Evolutionary conservation across 2,329 filamentous ascomycete species (phyloP).

Genomic region (Diplocarpon rosae): DNA sequence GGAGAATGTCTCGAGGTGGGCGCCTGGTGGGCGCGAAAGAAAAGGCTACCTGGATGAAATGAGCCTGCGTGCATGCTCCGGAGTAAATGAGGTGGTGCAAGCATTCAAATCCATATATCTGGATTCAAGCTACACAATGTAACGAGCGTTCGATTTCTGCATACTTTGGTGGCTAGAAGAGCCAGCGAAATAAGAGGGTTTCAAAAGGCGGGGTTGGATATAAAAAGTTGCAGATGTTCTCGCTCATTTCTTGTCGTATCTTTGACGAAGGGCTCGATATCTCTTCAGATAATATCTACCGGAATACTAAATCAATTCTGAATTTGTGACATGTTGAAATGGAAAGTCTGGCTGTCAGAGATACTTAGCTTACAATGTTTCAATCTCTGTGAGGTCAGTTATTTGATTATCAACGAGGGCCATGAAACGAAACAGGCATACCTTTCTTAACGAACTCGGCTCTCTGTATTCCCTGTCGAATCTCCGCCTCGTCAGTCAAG

Average conservation of each 20-base stretch:
- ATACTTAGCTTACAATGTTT: constrained; percentile 62
- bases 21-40: constrained; percentile 85
- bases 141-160: too few species aligned
- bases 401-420: background rate
- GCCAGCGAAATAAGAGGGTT: background rate
- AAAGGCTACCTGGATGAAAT: constrained; percentile 37
- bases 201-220: background rate
- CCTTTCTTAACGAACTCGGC: constrained; percentile 90
- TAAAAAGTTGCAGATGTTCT: background rate
- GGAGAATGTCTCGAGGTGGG: constrained; percentile 81
- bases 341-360: background rate
- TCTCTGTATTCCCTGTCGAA: constrained; percentile 61
- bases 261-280: constrained; percentile 73
- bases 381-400: constrained; percentile 54
- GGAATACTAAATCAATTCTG: constrained; percentile 11
- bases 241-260: constrained; percentile 42
- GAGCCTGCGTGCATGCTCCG: background rate
- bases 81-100: constrained; percentile 1
- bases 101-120: background rate
- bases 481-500: constrained; percentile 62
- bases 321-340: background rate
- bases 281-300: constrained; percentile 81
- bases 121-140: background rate
- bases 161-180: too few species aligned
- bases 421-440: constrained; percentile 27